Base-by-base conservation (phyloP, 305 asterid species). In the Fraxinus sp. region DNA sequence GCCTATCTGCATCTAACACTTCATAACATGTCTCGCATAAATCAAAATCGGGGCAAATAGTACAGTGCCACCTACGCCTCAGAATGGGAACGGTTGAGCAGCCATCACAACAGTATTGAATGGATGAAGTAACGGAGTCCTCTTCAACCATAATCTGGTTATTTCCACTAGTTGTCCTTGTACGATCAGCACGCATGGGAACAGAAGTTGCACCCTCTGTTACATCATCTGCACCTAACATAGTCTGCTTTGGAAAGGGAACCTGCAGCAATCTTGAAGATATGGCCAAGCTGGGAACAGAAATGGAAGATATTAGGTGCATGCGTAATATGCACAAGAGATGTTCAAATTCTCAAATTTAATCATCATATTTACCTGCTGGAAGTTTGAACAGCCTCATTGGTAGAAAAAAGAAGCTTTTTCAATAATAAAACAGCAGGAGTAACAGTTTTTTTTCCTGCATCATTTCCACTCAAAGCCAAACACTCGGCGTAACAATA, bases 241-340 rank as follows among this genome's bases (percentile, higher is more conserved):
- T 97, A 7, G 95, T 93, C 87, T 97, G 99, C 94, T 97, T 97
- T 85, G 99, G 99, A 87, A 97, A 97, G 70, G 99, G 99, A 87
- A 97, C 99, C 91, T 97, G 99, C 86, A 97, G 98, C 88, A 97
- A 84, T 88, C 98, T 92, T 85, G 99, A 97, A 79, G 98, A 93
- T 88, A 97, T 93, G 22, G 99, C 99, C 96, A 97, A 85, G 95
- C 99, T 97, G 97, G 80, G 84, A 87, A 84, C 68, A 66, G 74
- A 72, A 81, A 79, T 62, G 85, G 80, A 68, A 82, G 77, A 84
- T 7, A 86, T 80, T 37, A 80, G 82, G 87, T 85, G 80, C 82
- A 33, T 62, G 78, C 3, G 59, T 79, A 84, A 35, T 59, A 83
- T 18, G 74, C 44, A 66, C 73, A 79, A 77, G 26, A 62, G 22